Evolutionary conservation across 345 rosid species (phyloP), one percentile per base, ranked within the genome.

Genomic region (Populus deltoides): DNA sequence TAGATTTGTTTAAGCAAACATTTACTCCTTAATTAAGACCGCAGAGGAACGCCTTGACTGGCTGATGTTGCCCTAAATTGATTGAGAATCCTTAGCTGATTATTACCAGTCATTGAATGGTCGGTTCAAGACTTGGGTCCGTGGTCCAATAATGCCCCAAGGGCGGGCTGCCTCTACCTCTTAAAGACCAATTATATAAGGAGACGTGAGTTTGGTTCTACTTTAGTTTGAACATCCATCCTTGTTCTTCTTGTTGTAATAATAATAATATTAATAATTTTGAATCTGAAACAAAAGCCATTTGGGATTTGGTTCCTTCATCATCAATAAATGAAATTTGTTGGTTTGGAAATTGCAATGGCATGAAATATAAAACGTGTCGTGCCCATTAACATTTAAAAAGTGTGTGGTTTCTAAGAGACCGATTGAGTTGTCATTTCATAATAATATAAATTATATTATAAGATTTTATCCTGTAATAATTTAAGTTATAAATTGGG

Each of bases 81-180:
- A 18, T 18, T 8, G n/a, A 18, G 24, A 41, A 38, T 10, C 51
- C 72, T 41, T 24, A 41, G n/a, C 4, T 18, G 6, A 18, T 24
- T 24, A 11, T 5, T 22, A 35, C 33, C 22, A 0, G 17, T 15
- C 35, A 39, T 10, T 10, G 25, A 38, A 11, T 41, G 15, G 29
- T 36, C 9, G 38, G 24, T 22, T 39, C 35, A 8, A 12, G 8
- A 67, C 20, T 74, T 73, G 74, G 47, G 61, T 39, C 27, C 6
- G 74, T 80, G 82, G 82, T n/a, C 82, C 82, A 75, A 39, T 80
- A 20, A 47, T 18, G 25, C 24, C 9, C 36, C 24, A 2, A 17
- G 75, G 72, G 79, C 62, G 33, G 76, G 62, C 82, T 75, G 13
- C 15, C 31, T 38, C 1, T n/a, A 25, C 33, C 71, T 75, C 79